Base-by-base conservation (phyloP, 148 eudicot species). In the Vaccinium corymbosum region DNA sequence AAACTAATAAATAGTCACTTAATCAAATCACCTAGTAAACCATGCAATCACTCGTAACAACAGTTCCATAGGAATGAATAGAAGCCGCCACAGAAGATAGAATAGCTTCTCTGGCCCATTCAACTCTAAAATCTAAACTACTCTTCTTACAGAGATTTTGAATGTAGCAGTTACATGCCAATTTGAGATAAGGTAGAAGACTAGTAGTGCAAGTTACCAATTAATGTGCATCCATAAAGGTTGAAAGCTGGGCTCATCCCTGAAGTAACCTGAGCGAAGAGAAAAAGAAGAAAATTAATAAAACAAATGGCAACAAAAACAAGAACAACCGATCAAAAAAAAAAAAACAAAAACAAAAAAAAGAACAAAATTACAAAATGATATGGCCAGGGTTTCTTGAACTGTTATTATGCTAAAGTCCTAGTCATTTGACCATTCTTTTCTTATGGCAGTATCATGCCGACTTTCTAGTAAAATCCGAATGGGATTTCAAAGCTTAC, bases 191-290 rank as follows among this genome's bases (percentile, higher is more conserved):
- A 64, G 64, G 62, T 62, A 52, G 72, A 85, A 59, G 46, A 80
- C 8, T 50, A 52, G 66, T 42, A 50, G 17, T 22, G 84, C 50
- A 76, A 64, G 83, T 66, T 89, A 96, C 99, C 99, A 55, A 96
- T 96, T 86, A 97, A 92, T 81, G 97, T 94, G 91, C 99, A 94
- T 80, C 99, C 99, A 83, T 94, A 93, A 62, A 91, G 95, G 86
- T 97, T 97, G 89, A 97, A 93, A 52, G 90, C 90, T 84, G 99
- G 99, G 84, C 92, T 94, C 99, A 97, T 97, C 88, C 99, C 99
- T 77, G 99, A 97, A 80, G 99, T 92, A 74, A 97, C 95, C 98
- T 96, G 85, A 72, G 84, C 38, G 12, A 68, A 35, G 66, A 42
- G 46, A 42, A 57, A 81, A 15, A 38, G 51, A 20, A 27, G 16